A percentile compares a stretch with the other conserved stretches of the same genome.
These are phyloP conservation scores for Margaritispora aquatica DNA, from an alignment of 495 filamentous ascomycete genomes.

Conservation along the genomic window DNA sequence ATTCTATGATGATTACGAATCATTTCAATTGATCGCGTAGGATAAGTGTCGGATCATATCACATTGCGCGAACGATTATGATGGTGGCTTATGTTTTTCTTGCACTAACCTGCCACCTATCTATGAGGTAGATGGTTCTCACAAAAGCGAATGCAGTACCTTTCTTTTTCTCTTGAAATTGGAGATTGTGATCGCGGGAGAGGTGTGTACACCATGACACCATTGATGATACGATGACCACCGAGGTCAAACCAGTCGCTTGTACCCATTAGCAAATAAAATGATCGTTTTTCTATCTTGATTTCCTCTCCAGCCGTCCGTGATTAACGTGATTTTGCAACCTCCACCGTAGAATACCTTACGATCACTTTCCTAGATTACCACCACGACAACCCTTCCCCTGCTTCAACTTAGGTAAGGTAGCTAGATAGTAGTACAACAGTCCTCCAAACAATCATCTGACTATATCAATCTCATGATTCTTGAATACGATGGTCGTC, in stretches of 20 bases:
- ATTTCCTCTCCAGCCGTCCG: too few relatives aligned
- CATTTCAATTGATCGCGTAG: neutral
- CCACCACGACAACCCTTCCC: neutral
- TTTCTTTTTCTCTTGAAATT: neutral
- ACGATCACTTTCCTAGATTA: too few relatives aligned
- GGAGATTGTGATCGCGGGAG: too few relatives aligned
- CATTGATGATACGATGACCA: slow-evolving; percentile 1
- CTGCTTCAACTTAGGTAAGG: neutral
- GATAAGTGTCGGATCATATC: neutral
- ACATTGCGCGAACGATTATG: neutral
- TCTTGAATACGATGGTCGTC: too few relatives aligned
- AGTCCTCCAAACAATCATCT: too few relatives aligned
- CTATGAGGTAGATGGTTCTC: too few relatives aligned
- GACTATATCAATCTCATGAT: too few relatives aligned
- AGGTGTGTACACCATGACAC: neutral
- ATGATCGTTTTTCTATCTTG: too few relatives aligned
- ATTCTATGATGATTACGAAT: neutral
- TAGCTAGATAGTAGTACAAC: neutral
- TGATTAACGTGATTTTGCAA: too few relatives aligned
- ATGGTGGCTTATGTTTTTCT: neutral
- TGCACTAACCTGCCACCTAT: neutral
- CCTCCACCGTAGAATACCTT: too few relatives aligned
- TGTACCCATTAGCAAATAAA: slow-evolving; percentile 15
- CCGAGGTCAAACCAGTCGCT: neutral
- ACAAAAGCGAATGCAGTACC: too few relatives aligned